Evolutionary conservation across 495 filamentous ascomycete genomes (phyloP).

Genomic region (Annulohypoxylon moriforme): DNA sequence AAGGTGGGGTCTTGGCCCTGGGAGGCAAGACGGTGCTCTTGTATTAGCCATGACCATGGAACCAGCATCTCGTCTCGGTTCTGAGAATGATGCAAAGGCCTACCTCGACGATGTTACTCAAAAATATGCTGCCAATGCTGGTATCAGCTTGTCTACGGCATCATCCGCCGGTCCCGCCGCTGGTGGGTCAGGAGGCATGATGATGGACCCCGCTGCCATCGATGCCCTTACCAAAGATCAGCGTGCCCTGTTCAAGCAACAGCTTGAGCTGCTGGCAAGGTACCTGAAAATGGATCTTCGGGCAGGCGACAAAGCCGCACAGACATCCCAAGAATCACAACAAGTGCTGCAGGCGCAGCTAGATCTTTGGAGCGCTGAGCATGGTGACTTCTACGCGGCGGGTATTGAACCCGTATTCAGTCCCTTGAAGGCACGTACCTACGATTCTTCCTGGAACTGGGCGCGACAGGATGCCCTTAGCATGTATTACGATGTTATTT

Average conservation of each 20-base stretch:
- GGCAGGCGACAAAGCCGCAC: constrained; percentile 91
- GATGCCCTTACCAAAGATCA: constrained; percentile 98
- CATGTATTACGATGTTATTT: constrained; percentile 99
- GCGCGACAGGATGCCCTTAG: constrained; percentile 94
- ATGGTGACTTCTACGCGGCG: constrained; percentile 93
- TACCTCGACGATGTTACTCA: constrained; percentile 88
- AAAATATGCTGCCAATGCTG: constrained; percentile 88
- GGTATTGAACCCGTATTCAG: constrained; percentile 96
- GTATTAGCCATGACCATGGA: constrained; percentile 93
- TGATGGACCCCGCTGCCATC: constrained; percentile 98
- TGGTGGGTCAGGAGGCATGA: constrained; percentile 83
- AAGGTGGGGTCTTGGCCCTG: constrained; percentile 87
- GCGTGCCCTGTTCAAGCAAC: constrained; percentile 93
- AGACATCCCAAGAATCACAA: constrained; percentile 83
- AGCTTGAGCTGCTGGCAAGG: constrained; percentile 91
- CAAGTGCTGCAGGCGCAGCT: constrained; percentile 89
- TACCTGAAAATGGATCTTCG: constrained; percentile 98
- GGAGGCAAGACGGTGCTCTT: constrained; percentile 91
- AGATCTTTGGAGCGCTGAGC: constrained; percentile 94
- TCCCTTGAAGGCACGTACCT: constrained; percentile 90
- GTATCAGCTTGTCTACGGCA: constrained; percentile 84
- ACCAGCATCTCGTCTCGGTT: constrained; percentile 85
- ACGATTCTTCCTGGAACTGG: constrained; percentile 99
- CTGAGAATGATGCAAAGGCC: constrained; percentile 89
- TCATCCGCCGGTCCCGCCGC: constrained; percentile 77